These are phyloP conservation scores for Cystobasidium slooffiae DNA, from an alignment of 1,284 basidiomycete species.

Conservation along the genomic window DNA sequence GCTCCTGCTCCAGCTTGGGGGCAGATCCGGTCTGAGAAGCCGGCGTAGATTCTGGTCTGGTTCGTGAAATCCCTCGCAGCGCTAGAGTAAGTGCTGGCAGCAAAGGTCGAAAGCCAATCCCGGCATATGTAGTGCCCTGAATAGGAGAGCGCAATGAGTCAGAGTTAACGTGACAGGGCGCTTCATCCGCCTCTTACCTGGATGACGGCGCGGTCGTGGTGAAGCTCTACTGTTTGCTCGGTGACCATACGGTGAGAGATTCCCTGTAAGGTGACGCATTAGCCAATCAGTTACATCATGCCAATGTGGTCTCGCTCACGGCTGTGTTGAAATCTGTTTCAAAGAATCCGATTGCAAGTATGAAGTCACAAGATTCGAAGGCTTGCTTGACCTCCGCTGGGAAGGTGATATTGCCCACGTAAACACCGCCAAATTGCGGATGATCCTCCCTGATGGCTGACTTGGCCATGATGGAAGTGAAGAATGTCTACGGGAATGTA, in stretches of 20 bases:
- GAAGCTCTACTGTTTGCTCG: constrained; percentile 66
- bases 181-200: no score
- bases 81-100: no score
- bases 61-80: no score
- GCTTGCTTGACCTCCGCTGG: constrained; percentile 72
- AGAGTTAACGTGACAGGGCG: no score
- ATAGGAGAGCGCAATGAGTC: no score
- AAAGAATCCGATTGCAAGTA: constrained; percentile 74
- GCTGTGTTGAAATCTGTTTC: constrained; percentile 89
- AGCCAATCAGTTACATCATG: not conserved
- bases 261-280: constrained; percentile 4
- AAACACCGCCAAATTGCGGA: constrained; percentile 82
- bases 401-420: constrained; percentile 76
- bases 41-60: no score
- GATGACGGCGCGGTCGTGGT: constrained; percentile 78
- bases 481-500: constrained; percentile 57
- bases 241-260: constrained; percentile 47
- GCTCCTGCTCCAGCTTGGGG: no score
- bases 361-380: constrained; percentile 80
- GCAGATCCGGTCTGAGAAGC: constrained; percentile 45
- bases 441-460: constrained; percentile 76
- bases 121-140: constrained; percentile 59
- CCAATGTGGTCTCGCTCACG: not conserved
- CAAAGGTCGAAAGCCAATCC: no score
- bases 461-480: constrained; percentile 84